Percentiles rank a stretch among this genome's conserved stretches.
These are phyloP conservation scores for Funneliformis caledonium DNA, from an alignment of 371 early-diverging fungal genomes.

Conservation along the genomic window DNA sequence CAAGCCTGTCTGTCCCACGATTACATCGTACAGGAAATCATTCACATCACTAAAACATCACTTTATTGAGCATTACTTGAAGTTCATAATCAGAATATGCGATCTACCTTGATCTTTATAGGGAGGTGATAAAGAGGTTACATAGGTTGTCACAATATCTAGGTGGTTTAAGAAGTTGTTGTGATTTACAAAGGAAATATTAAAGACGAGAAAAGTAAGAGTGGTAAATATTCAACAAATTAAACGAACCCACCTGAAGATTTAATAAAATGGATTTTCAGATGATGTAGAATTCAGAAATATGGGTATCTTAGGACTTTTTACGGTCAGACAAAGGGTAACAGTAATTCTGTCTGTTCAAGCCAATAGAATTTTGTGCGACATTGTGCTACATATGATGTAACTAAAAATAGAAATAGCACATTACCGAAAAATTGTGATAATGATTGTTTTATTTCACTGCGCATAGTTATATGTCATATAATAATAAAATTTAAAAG, in stretches of 20 bases:
- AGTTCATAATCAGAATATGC: constrained; percentile 59
- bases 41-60: constrained; percentile 66
- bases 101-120: constrained; percentile 51
- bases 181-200: constrained; percentile 69
- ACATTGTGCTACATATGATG: no score
- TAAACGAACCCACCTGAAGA: neutral
- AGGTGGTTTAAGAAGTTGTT: constrained; percentile 68
- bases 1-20: constrained; percentile 59
- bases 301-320: constrained; percentile 49
- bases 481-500: no score
- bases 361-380: no score
- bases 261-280: constrained; percentile 31
- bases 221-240: constrained; percentile 6
- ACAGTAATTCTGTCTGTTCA: no score
- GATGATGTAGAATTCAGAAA: constrained; percentile 46
- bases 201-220: constrained; percentile 45
- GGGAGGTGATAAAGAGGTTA: constrained; percentile 55
- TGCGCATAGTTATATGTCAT: no score
- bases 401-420: no score
- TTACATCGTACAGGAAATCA: constrained; percentile 66
- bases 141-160: constrained; percentile 67
- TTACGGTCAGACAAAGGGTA: no score
- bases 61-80: constrained; percentile 70
- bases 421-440: no score
- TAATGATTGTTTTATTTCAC: no score